Evolutionary conservation across 192 early-diverging fungal genomes (phyloP), one percentile per base, ranked within the genome.

Genomic region (Obelidium mucronatum): DNA sequence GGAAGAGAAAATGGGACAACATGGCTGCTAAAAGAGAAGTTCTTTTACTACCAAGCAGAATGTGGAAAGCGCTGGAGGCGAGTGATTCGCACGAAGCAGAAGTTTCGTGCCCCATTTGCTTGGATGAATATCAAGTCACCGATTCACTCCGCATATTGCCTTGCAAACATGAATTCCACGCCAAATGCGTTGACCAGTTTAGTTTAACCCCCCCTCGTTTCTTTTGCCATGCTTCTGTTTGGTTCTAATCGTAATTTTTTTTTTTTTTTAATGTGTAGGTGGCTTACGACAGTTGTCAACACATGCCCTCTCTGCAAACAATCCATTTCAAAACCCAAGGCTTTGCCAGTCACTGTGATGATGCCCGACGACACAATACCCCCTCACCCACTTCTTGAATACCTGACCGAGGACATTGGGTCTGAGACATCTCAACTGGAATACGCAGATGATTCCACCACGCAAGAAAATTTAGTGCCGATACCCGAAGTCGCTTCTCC

Each of bases 81-180:
- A 33, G 39, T 22, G 24, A 73, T n/a, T 8, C n/a, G 51, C 24
- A 19, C 51, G 13, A 44, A 73, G 73, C 55, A 39, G 67, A 62
- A 39, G 40, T 48, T 92, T 92, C 90, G 42, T 99, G 97, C 80
- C 90, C 92, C 3, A 97, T 99, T 33, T 99, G 97, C 83, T 82
- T 99, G 69, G 96, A 97, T 8, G 94, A 96, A 61, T 98, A 93
- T 85, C 81, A 85, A 19, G 89, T 92, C 72, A 93, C 91, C 26
- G 92, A 94, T 22, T 86, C 91, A 73, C 76, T 97, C 28, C 81
- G 96, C 15, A 85, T 92, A 11, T 80, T 99, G 53, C 92, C 93
- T 5, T 99, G 97, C 81, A 86, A 80, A 52, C 97, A 99, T 77
- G 88, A 94, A 72, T 98, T 93, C 74, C 97, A 99, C 76, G 85